Conservation (phyloP, 2,329 filamentous ascomycete genomes). For the Penicillium sp. region DNA sequence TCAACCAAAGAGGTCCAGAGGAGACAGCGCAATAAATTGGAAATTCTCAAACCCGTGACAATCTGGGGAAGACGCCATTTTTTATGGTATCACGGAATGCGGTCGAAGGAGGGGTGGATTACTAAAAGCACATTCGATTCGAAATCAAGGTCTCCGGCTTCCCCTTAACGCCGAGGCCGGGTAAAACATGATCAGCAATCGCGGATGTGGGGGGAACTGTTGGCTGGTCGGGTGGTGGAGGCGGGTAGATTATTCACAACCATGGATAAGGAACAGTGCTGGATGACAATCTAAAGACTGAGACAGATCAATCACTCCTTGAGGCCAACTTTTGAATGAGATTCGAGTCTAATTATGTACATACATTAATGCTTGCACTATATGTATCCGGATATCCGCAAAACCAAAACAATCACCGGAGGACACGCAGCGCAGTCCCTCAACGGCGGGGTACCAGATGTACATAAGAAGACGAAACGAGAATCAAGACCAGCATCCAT, state of each 20-base stretch:
- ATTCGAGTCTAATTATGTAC: constrained; percentile 32
- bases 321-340: constrained; percentile 19
- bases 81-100: constrained; percentile 17
- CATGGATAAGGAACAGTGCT: not conserved
- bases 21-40: not conserved
- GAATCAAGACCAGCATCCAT: constrained; percentile 14
- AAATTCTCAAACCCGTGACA: constrained; percentile 4
- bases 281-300: not conserved
- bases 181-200: constrained; percentile 12
- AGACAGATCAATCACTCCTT: not conserved
- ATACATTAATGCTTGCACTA: constrained; percentile 33
- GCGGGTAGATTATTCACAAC: not conserved
- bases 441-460: constrained; percentile 14
- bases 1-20: not conserved
- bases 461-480: constrained; percentile 24
- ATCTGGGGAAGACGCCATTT: constrained; percentile 16
- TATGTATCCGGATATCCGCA: constrained; percentile 21
- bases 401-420: constrained; percentile 10
- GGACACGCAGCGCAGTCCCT: constrained; percentile 3
- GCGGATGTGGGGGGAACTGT: constrained; percentile 5
- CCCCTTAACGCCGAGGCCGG: constrained; percentile 15
- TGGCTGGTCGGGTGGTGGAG: not conserved
- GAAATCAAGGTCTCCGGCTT: constrained; percentile 11
- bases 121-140: constrained; percentile 23
- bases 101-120: constrained; percentile 25